Evolutionary conservation across 2,329 filamentous ascomycete genomes (phyloP).

Genomic region (Claviceps africana): DNA sequence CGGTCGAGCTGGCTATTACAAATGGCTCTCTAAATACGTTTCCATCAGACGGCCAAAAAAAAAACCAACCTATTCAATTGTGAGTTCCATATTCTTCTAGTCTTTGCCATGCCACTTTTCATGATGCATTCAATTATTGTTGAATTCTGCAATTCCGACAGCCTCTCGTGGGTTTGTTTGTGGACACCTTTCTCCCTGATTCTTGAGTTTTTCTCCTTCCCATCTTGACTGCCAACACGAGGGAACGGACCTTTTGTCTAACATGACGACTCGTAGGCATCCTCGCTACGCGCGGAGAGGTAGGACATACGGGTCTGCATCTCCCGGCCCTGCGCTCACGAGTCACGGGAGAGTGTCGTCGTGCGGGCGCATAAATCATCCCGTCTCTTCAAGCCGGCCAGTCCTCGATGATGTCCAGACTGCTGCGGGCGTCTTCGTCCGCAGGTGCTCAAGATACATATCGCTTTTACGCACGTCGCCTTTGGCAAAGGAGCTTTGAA

Average conservation of each 20-base stretch:
- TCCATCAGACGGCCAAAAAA: too few species aligned
- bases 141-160: conserved; percentile 39
- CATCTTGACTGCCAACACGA: background rate
- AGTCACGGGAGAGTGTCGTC: conserved; percentile 20
- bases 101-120: background rate
- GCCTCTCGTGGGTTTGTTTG: conserved; percentile 13
- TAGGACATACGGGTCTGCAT: conserved; percentile 34
- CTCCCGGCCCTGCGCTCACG: conserved; percentile 39
- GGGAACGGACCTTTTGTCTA: background rate
- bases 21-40: too few species aligned
- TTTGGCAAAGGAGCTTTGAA: too few species aligned
- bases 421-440: conserved; percentile 39
- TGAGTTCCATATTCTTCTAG: background rate
- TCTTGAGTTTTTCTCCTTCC: background rate
- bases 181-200: conserved; percentile 17
- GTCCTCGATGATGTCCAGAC: conserved; percentile 40
- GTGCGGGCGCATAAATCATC: conserved; percentile 47
- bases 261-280: conserved; percentile 15
- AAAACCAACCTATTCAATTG: background rate
- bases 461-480: conserved; percentile 49
- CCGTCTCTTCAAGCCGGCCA: conserved; percentile 43
- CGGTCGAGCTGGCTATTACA: background rate
- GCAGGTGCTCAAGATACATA: conserved; percentile 14
- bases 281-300: conserved; percentile 36
- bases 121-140: conserved; percentile 25